phyloP scores from a whole-genome alignment of 352 stramenopile genomes.

The Phytophthora agathidicida region DNA sequence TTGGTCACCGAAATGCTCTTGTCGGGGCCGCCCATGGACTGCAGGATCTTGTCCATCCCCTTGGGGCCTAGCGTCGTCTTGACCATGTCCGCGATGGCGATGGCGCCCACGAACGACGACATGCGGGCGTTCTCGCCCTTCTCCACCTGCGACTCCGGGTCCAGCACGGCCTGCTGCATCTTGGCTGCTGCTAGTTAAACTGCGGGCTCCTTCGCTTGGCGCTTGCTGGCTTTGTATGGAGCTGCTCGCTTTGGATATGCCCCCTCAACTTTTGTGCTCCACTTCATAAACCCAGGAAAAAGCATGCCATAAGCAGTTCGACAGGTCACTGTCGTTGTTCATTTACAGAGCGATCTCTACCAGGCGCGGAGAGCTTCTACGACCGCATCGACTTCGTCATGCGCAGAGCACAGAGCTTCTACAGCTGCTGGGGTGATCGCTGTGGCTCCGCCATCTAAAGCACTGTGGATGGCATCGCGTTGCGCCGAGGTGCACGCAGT shows the following conservation, averaged over 20 bases:
- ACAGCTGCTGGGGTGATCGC: slow-evolving; percentile 48
- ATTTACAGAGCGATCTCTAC: too few species aligned
- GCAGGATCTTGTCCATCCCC: slow-evolving; percentile 99
- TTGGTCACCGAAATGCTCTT: slow-evolving; percentile 97
- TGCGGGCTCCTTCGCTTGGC: too few species aligned
- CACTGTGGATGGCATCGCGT: slow-evolving; percentile 6
- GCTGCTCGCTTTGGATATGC: slow-evolving; percentile 27
- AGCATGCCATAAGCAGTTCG: not conserved
- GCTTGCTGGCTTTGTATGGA: slow-evolving; percentile 25
- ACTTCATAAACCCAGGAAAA: slow-evolving; percentile 4
- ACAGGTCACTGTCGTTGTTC: too few species aligned
- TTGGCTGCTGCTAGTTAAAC: slow-evolving; percentile 1
- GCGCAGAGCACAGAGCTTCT: slow-evolving; percentile 56
- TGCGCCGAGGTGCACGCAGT: slow-evolving; percentile 30
- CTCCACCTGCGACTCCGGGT: slow-evolving; percentile 85
- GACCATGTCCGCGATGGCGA: slow-evolving; percentile 99
- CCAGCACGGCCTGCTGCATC: slow-evolving; percentile 65
- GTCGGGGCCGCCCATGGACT: slow-evolving; percentile 89
- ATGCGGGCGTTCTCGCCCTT: slow-evolving; percentile 99
- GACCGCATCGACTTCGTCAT: slow-evolving; percentile 32
- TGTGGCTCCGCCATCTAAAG: not conserved
- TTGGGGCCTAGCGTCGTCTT: slow-evolving; percentile 99
- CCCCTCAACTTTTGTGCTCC: too few species aligned
- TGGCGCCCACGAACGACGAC: slow-evolving; percentile 98
- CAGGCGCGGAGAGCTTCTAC: slow-evolving; percentile 4